A percentile compares a stretch with the other conserved stretches of the same genome.
Evolutionary conservation across 495 filamentous ascomycete genomes (phyloP).

Genomic region (Penicillium simplicissimum): DNA sequence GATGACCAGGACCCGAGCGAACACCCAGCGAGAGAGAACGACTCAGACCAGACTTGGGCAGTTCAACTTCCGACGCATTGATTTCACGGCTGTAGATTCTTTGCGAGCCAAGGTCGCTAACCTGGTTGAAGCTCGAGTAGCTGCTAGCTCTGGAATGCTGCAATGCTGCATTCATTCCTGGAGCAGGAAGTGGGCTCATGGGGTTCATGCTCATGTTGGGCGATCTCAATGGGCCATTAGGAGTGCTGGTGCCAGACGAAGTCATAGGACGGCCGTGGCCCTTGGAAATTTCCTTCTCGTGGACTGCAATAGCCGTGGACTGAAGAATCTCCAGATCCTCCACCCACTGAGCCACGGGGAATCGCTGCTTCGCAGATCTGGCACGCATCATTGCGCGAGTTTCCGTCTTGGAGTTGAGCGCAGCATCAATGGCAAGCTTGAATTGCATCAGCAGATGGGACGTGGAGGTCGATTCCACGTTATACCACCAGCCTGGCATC

Average conservation of each 20-base stretch:
- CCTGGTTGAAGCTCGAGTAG: slow-evolving; percentile 42
- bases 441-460: slow-evolving; percentile 72
- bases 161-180: slow-evolving; percentile 33
- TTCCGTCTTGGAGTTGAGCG: slow-evolving; percentile 60
- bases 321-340: slow-evolving; percentile 64
- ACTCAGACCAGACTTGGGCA: slow-evolving; percentile 40
- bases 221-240: slow-evolving; percentile 31
- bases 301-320: slow-evolving; percentile 51
- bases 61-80: slow-evolving; percentile 36
- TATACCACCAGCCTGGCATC: slow-evolving; percentile 76
- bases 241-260: slow-evolving; percentile 38
- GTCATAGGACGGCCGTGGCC: slow-evolving; percentile 35
- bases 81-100: slow-evolving; percentile 46
- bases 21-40: slow-evolving; percentile 48
- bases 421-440: slow-evolving; percentile 66
- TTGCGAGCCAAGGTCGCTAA: slow-evolving; percentile 47
- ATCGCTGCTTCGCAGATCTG: slow-evolving; percentile 70
- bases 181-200: slow-evolving; percentile 44
- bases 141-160: slow-evolving; percentile 26
- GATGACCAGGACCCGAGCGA: slow-evolving; percentile 47
- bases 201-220: slow-evolving; percentile 17
- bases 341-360: slow-evolving; percentile 71
- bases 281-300: slow-evolving; percentile 41
- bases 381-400: slow-evolving; percentile 70
- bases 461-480: slow-evolving; percentile 68